Base-by-base conservation (phyloP, 257 asterid genomes). In the Capsicum baccatum region DNA sequence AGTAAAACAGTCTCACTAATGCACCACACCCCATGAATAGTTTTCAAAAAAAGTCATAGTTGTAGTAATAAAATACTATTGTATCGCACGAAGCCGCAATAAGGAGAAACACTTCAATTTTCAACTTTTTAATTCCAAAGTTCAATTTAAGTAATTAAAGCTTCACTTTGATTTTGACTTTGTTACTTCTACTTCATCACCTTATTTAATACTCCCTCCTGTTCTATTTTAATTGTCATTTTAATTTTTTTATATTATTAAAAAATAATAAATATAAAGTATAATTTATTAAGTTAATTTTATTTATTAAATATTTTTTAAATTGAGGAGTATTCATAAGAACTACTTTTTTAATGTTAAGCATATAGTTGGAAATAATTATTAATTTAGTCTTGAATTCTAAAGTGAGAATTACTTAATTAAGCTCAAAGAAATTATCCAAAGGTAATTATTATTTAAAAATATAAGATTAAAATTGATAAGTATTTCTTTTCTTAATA, bases 91-190 rank as follows among this genome's bases (percentile, higher is more conserved):
- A 52, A 78, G 64, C 82, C 64, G 82, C 64, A 78, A 78, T 14
- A 78, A 50, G 50, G 64, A 78, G 10, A 52, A 7, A 76, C 17
- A 76, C 63, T 76, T 76, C 19, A 76, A 12, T 50, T 76, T 76
- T 76, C 62, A 21, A 21, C 62, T 21, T 50, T 76, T 50, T 12
- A 76, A 21, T 13, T 50, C 62, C 21, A 19, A 50, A 19, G 21
- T 76, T 76, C 63, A 26, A 52, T 52, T 76, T 50, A 76, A 52
- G 62, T 76, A 74, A 74, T 50, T 50, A 74, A 52, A 74, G 47
- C 21, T 21, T 74, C 47, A 76, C 63, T 76, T 76, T 52, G 4
- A 52, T 74, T 11, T 50, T 68, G 44, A 21, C 62, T 21, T 74
- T 52, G 1, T 11, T 37, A 5, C n/a, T 64, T 67, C 6, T 70